A percentile compares a stretch with the other conserved stretches of the same genome.
phyloP scores from a whole-genome alignment of 2,329 filamentous ascomycete genomes.

The Triangularia verruculosa region DNA sequence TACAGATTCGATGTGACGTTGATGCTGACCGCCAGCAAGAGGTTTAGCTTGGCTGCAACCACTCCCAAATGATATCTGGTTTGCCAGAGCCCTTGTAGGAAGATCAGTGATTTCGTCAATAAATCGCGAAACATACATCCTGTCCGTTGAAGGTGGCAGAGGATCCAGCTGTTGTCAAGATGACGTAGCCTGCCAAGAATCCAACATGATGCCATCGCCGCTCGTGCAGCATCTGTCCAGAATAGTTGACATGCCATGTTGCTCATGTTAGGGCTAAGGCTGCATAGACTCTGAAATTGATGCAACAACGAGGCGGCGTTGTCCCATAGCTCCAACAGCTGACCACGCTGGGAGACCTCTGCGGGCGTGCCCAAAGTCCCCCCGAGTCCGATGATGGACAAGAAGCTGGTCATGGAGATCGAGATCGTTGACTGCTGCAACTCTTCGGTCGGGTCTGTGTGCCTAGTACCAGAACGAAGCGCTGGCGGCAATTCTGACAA shows the following conservation, averaged over 20 bases:
- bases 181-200: conserved; percentile 11
- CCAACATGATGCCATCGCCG: conserved; percentile 15
- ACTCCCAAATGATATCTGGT: conserved; percentile 16
- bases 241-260: conserved; percentile 18
- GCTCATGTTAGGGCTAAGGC: neutral
- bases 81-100: conserved; percentile 12
- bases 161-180: conserved; percentile 5
- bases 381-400: conserved; percentile 11
- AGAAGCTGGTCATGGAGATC: conserved; percentile 15
- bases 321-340: conserved; percentile 21
- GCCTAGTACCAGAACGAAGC: neutral
- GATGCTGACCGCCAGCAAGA: conserved; percentile 14
- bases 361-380: conserved; percentile 2
- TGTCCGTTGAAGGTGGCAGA: conserved; percentile 14
- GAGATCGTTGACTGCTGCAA: conserved; percentile 19
- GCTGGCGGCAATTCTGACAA: conserved; percentile 9
- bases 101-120: conserved; percentile 4
- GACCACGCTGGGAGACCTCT: neutral
- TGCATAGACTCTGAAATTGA: conserved; percentile 20
- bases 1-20: conserved; percentile 13
- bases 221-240: conserved; percentile 19
- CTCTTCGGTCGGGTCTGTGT: conserved; percentile 8
- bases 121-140: conserved; percentile 14
- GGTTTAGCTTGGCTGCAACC: conserved; percentile 11
- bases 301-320: conserved; percentile 15